Evolutionary conservation across 371 early-diverging fungal species (phyloP).

Genomic region (Batrachochytrium dendrobatidis): DNA sequence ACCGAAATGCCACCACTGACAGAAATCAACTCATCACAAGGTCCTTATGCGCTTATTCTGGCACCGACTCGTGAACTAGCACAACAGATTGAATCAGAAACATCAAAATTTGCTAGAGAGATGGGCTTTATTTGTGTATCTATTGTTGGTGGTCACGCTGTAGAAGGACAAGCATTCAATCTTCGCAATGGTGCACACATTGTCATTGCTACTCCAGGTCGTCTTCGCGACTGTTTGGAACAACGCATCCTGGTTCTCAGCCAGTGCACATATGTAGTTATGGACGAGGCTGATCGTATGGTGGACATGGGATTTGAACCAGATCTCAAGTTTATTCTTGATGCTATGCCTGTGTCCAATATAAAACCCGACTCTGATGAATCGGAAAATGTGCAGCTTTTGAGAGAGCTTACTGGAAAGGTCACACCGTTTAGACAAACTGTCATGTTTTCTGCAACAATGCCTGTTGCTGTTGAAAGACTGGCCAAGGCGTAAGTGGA

Average conservation of each 20-base stretch:
- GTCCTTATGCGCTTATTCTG: conserved; percentile 88
- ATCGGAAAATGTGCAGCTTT: conserved; percentile 40
- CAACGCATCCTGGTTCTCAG: conserved; percentile 73
- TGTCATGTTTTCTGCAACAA: conserved; percentile 99
- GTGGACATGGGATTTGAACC: conserved; percentile 96
- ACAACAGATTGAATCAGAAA: conserved; percentile 89
- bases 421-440: conserved; percentile 84
- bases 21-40: conserved; percentile 59
- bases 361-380: conserved; percentile 78
- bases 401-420: conserved; percentile 7
- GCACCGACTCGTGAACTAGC: conserved; percentile 97
- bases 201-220: conserved; percentile 96
- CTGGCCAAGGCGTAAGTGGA: conserved; percentile 71
- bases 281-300: conserved; percentile 98
- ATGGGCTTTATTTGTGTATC: conserved; percentile 80
- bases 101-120: conserved; percentile 73
- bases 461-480: conserved; percentile 94
- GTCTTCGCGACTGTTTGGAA: conserved; percentile 64
- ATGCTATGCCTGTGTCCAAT: conserved; percentile 83
- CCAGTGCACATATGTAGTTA: conserved; percentile 85
- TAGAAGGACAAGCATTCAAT: conserved; percentile 77
- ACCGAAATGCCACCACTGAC: conserved; percentile 65
- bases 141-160: conserved; percentile 88
- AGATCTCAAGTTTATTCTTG: conserved; percentile 91
- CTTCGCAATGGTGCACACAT: conserved; percentile 86